Base-by-base conservation (phyloP, 2,329 filamentous ascomycete species). In the Coniochaeta sp. region DNA sequence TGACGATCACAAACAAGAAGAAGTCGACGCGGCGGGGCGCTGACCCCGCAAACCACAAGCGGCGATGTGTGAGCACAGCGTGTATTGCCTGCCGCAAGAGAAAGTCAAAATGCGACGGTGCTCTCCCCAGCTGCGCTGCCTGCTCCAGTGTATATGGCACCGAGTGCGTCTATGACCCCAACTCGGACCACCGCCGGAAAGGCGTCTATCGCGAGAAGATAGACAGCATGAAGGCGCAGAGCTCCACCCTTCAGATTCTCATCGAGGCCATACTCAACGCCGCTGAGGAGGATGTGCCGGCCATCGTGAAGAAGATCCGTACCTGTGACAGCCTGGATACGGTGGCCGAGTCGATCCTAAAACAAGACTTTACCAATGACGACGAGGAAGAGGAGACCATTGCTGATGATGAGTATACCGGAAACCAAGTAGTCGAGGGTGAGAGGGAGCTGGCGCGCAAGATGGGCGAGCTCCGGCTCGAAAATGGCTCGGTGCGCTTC, bases 191-290 rank as follows among this genome's bases (percentile, higher is more conserved):
- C 73, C 89, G 95, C 57, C 88, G 95, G 58, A 98, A 98, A 73
- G 95, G 95, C 62, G 95, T 98, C 57, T 98, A 98, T 74, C 93
- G 93, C 70, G 92, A 96, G 74, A 95, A 96, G 73, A 86, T 89
- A 26, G 93, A 96, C 73, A 91, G 85, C 70, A 82, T 93, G 72
- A 96, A 96, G 76, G 93, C 92, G 24, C 87, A 87, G 64, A 91
- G 88, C 69, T 90, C 91, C 38, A 98, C 93, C 1, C 79, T 98
- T 60, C 91, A 97, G 72, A 92, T 92, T n/a, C 79, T 98, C 40
- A 87, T 98, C 63, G 91, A 97, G 69, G 92, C 93, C 56, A 91
- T 99, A 58, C 80, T 98, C 58, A 97, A 96, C 73, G 92, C 90
- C 54, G 83, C 89, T 22, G 93, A 98, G 71, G 90, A 96, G 6